These are phyloP conservation scores for Avena sativa DNA, from an alignment of 176 grass and related monocot species.

Conservation along the genomic window DNA sequence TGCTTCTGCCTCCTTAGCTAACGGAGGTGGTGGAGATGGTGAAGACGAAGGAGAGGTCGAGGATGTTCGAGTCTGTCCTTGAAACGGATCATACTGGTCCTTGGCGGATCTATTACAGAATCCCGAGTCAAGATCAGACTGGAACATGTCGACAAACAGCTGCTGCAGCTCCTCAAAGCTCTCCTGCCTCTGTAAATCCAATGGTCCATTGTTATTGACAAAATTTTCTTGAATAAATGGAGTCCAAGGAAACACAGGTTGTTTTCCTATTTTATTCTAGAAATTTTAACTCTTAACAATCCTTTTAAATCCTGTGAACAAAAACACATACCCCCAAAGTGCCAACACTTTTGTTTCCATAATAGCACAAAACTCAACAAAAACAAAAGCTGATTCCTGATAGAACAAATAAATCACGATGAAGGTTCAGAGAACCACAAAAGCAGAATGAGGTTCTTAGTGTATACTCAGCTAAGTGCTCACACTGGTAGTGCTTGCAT, in stretches of 20 bases:
- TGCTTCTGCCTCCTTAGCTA: constrained; percentile 37
- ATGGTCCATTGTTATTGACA: constrained; percentile 9
- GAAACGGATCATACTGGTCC: constrained; percentile 12
- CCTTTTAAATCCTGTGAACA: constrained; percentile 37
- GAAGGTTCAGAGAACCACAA: neutral
- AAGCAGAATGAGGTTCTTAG: neutral
- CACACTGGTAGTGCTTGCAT: neutral
- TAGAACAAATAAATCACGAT: neutral
- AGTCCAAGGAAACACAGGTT: constrained; percentile 12
- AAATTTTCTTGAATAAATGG: constrained; percentile 45
- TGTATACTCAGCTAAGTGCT: neutral
- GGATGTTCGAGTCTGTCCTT: constrained; percentile 35
- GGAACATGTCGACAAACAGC: constrained; percentile 91
- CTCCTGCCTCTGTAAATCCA: constrained; percentile 71
- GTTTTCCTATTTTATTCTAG: constrained; percentile 2
- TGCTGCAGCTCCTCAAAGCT: constrained; percentile 93
- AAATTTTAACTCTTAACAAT: constrained; percentile 31
- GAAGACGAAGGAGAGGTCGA: constrained; percentile 44
- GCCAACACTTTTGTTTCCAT: neutral
- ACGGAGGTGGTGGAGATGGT: constrained; percentile 47
- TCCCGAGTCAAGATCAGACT: constrained; percentile 67
- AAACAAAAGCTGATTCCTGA: neutral
- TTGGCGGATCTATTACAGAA: constrained; percentile 52
- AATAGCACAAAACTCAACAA: neutral
- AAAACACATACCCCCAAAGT: neutral